phyloP scores from a whole-genome alignment of 2,329 filamentous ascomycete species.

The Septoria petroselini region DNA sequence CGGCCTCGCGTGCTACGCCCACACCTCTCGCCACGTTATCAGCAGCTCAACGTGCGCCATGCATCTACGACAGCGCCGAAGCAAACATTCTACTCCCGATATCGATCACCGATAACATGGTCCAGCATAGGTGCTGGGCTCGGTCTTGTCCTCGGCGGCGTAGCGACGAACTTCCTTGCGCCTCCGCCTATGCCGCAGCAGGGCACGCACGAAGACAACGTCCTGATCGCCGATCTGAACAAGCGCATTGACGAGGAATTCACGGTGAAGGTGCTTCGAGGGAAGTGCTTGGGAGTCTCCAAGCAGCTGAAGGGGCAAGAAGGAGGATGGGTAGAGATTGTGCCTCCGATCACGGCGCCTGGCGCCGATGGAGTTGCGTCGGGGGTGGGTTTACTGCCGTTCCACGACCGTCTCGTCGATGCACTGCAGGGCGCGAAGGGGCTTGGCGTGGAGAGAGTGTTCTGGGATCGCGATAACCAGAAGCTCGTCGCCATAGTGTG shows the following conservation, averaged over 20 bases:
- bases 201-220: constrained; percentile 44
- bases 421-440: constrained; percentile 42
- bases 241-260: constrained; percentile 47
- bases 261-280: constrained; percentile 48
- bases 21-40: constrained; percentile 32
- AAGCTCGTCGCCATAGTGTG: constrained; percentile 63
- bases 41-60: constrained; percentile 15
- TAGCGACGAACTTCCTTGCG: constrained; percentile 42
- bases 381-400: constrained; percentile 17
- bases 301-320: constrained; percentile 34
- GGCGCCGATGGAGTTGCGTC: constrained; percentile 1
- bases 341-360: constrained; percentile 20
- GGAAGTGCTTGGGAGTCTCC: constrained; percentile 42
- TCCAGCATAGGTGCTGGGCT: constrained; percentile 39
- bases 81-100: constrained; percentile 8
- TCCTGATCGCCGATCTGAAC: constrained; percentile 44
- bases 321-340: constrained; percentile 37
- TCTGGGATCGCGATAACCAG: constrained; percentile 58
- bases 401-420: constrained; percentile 29
- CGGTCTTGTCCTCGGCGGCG: constrained; percentile 37
- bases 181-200: constrained; percentile 46
- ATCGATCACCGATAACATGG: constrained; percentile 25
- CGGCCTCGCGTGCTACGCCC: constrained; percentile 18
- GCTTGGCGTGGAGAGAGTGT: constrained; percentile 57
- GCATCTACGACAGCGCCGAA: constrained; percentile 1